Conservation (phyloP, 345 rosid species). For the Bretschneidera sinensis region DNA sequence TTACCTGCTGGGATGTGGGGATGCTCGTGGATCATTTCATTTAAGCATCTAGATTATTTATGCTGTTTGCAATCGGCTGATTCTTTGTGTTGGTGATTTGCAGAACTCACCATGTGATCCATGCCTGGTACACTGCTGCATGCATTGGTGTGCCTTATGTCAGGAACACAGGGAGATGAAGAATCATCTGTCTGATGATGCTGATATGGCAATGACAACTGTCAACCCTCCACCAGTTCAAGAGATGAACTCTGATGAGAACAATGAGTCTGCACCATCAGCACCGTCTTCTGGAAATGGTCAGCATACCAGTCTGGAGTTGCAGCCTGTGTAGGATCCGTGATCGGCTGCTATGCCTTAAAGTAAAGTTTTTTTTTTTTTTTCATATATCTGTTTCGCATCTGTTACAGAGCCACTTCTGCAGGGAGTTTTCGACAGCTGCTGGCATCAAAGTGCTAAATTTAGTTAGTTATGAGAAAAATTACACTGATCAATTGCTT, state of each 20-base stretch:
- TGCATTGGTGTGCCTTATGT: conserved; percentile 93
- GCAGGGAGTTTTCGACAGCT: too few species aligned
- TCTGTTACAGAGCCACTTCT: too few species aligned
- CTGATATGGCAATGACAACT: conserved; percentile 32
- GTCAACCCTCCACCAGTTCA: conserved; percentile 78
- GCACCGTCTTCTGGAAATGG: conserved; percentile 39
- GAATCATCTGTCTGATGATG: conserved; percentile 63
- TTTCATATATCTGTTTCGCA: too few species aligned
- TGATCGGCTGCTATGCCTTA: too few species aligned
- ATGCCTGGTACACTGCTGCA: conserved; percentile 74
- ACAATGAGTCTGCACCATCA: conserved; percentile 21
- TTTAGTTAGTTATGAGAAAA: too few species aligned
- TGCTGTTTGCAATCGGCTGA: background rate
- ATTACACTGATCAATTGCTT: too few species aligned
- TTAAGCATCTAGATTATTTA: background rate
- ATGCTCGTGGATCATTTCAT: background rate
- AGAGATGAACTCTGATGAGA: conserved; percentile 53
- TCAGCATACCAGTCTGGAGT: conserved; percentile 36
- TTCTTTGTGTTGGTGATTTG: conserved; percentile 15
- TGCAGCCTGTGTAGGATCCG: conserved; percentile 50
- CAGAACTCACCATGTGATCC: conserved; percentile 86
- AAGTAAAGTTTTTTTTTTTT: too few species aligned
- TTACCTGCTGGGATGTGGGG: background rate
- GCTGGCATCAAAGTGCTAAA: too few species aligned
- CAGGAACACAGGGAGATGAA: conserved; percentile 92